Evolutionary conservation across 2,329 filamentous ascomycete genomes (phyloP), one percentile per base, ranked within the genome.

Genomic region (Neonectria neomacrospora): DNA sequence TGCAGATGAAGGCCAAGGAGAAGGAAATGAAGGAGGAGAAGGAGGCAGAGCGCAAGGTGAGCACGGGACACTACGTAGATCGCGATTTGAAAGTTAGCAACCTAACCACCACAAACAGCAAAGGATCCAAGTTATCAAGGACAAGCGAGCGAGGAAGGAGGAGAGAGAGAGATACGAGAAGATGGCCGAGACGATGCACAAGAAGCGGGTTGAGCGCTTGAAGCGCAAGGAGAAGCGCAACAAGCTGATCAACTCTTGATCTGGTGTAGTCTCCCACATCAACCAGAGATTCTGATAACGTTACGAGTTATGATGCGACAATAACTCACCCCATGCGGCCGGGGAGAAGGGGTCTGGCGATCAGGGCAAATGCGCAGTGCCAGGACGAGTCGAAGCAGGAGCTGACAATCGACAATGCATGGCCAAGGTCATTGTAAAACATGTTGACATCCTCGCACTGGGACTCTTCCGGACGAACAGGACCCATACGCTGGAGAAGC

Each of bases 161-260:
- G 96, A 98, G 83, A 94, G 91, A 80, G 93, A 94, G 75, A 86
- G 95, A 71, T 98, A 95, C 77, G 93, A 94, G 79, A 93, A 94
- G 83, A 88, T 99, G 88, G 95, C 94, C 20, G 93, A 94, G 82
- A 98, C 96, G 83, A 98, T 99, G 96, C 95, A 98, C 82, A 89
- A 88, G 80, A 98, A 97, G 86, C 87, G 94, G 65, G 91, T 98
- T 12, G 96, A 99, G 81, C 88, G 96, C 72, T 80, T 97, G 79
- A 97, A 94, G 89, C 88, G 94, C 76, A 92, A 93, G 80, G 96
- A 99, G 85, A 98, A 98, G 90, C 89, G 96, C 76, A 99, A 95
- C 80, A 96, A 95, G 83, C 81, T 93, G 77, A 76, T 91, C 73
- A 90, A 90, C 77, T 90, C 88, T 64, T 90, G 82, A 78, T 69